Evolutionary conservation across 345 rosid genomes (phyloP).

Genomic region (Hibiscus syriacus): DNA sequence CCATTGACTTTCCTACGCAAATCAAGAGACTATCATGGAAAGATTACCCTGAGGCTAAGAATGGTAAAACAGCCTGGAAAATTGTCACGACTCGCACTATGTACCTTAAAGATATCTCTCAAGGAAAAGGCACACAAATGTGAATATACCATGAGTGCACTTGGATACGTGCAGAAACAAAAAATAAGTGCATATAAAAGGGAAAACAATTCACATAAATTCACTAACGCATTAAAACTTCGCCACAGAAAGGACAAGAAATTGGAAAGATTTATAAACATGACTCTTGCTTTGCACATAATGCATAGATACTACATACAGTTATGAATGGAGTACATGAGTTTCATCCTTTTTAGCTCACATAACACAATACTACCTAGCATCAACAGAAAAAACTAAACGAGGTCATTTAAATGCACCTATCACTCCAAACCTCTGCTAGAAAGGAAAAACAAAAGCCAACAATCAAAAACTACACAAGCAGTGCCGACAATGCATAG

Average conservation of each 20-base stretch:
- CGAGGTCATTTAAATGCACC: not conserved
- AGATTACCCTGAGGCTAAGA: not conserved
- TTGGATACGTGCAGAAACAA: not conserved
- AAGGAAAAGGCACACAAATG: not conserved
- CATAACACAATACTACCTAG: not conserved
- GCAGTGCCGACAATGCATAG: not conserved
- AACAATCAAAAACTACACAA: not conserved
- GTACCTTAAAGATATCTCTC: not conserved
- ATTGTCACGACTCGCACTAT: not conserved
- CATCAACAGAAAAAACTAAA: not conserved
- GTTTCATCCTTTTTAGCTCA: not conserved
- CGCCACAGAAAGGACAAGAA: not conserved
- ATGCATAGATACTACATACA: not conserved
- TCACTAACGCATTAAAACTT: not conserved
- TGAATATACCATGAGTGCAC: not conserved
- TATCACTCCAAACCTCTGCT: not conserved
- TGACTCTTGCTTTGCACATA: not conserved
- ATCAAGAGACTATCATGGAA: not conserved
- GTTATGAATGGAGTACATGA: not conserved
- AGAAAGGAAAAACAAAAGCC: not conserved
- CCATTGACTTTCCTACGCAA: not conserved
- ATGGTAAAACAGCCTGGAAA: not conserved
- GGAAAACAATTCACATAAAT: not conserved
- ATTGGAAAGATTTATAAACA: not conserved
- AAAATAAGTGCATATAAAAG: not conserved